A percentile compares a stretch with the other conserved stretches of the same genome.
phyloP scores from a whole-genome alignment of 169 alveolate genomes.

The Plasmodium relictum region DNA sequence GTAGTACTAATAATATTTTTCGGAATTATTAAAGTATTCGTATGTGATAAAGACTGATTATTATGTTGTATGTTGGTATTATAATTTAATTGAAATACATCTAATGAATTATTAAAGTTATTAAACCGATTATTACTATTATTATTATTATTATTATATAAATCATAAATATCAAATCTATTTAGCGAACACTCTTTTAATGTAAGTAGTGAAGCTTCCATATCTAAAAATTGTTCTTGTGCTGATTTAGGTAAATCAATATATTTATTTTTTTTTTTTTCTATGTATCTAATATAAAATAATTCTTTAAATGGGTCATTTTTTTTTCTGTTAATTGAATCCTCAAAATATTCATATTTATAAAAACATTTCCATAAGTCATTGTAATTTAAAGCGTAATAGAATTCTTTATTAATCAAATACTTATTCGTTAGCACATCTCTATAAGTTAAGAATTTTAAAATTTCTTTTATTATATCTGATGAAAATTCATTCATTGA shows the following conservation, averaged over 20 bases:
- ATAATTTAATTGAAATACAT: too few relatives aligned
- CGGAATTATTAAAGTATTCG: neutral
- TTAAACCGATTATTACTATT: neutral
- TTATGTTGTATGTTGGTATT: too few relatives aligned
- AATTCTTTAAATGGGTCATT: conserved; percentile 38
- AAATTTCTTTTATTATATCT: conserved; percentile 33
- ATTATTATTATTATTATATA: neutral
- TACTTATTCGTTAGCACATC: conserved; percentile 22
- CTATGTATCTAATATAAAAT: conserved; percentile 37
- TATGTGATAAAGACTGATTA: too few relatives aligned
- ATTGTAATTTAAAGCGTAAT: conserved; percentile 24
- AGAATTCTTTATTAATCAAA: conserved; percentile 14
- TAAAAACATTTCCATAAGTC: conserved; percentile 25
- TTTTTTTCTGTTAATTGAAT: conserved; percentile 4
- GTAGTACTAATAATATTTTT: neutral
- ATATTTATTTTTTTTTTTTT: conserved; percentile 30
- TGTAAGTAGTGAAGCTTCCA: conserved; percentile 41
- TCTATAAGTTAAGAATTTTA: conserved; percentile 29
- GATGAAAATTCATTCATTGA: conserved; percentile 40
- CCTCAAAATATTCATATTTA: conserved; percentile 21
- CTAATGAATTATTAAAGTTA: neutral
- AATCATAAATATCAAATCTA: conserved; percentile 12
- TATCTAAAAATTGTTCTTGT: conserved; percentile 31
- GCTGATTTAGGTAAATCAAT: conserved; percentile 36
- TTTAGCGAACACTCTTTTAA: neutral